Evolutionary conservation across 805 yeast species (phyloP), one percentile per base, ranked within the genome.

Genomic region (Lachancea sp.): DNA sequence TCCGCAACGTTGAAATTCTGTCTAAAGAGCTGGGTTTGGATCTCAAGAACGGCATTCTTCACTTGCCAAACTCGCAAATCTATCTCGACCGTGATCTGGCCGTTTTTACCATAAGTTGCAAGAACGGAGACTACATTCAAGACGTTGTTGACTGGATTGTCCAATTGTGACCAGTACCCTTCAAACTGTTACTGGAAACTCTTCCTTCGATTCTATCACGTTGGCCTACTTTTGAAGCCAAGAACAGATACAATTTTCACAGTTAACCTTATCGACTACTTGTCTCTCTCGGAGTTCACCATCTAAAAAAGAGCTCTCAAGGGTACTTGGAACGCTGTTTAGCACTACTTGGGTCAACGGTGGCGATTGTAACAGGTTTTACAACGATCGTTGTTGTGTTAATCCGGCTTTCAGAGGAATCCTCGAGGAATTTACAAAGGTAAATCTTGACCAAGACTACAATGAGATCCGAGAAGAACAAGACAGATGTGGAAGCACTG

Each of bases 1-100:
- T 55, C 41, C 48, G 49, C 36, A 51, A 53, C n/a, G 47, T 49
- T 2, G 55, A 55, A 38, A 41, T 46, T n/a, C 46, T 55, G 13
- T 49, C 58, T 13, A 49, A 50, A 33, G 54, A 49, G 34, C 30
- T 55, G 16, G 57, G 57, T 29, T 41, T 55, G 19, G 58, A 55
- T 34, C 44, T 55, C 38, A 50, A 48, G 38, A 45, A 47, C 32
- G 55, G 49, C 22, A 27, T 51, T 26, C 42, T 55, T 13, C 52
- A 54, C 41, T 19, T 48, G 32, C 44, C 38, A 10, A 34, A 35
- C 27, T 36, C 42, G 33, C 51, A 32, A 41, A 27, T 53, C 15
- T 46, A 49, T 7, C 45, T 55, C 18, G 51, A 53, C 36, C 50
- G 57, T 25, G 58, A 55, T 20, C 39, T 55, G 26, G 58, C 52